Evolutionary conservation across 169 alveolate genomes (phyloP), one percentile per base, ranked within the genome.

Genomic region (Plasmodium inui): DNA sequence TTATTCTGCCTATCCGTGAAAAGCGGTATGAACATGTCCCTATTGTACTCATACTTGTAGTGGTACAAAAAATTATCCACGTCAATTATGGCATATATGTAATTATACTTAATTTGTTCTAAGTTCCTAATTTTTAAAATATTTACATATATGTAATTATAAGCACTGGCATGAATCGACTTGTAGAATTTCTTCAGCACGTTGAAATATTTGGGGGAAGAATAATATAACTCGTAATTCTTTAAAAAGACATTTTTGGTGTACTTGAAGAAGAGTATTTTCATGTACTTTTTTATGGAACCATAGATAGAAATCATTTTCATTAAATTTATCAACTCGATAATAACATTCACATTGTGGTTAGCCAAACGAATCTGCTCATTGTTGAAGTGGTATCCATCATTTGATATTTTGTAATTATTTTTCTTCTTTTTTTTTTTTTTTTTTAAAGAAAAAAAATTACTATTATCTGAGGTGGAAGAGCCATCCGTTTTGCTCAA

Each of bases 1-100:
- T 86, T 86, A 22, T 86, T 86, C 9, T 86, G 93, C 34, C 80
- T 50, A 46, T 86, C 93, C n/a, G 93, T 30, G 71, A 67, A 86
- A 28, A 86, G 67, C 7, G 93, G 93, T 86, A 86, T 86, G 61
- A 86, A 86, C 93, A 86, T 86, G 32, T 86, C 93, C 32, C 71
- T 86, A 76, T 86, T 86, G 53, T 86, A 57, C 46, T 86, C 93
- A 86, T 86, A 86, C 80, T 86, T 86, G 71, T 86, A 86, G 70
- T 86, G 67, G 44, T 86, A 86, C 32, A 86, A 55, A 86, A 86
- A 86, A 17, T 76, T 73, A 78, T 86, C 85, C n/a, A 86, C 93
- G 80, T 86, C 93, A 14, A 86, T 86, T 74, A 86, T 86, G 39
- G 86, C 86, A 44, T 86, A 86, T 86, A 86, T 74, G 30, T 86